Base-by-base conservation (phyloP, 1,139 yeast genomes). In the Suhomyces bokatorum region DNA sequence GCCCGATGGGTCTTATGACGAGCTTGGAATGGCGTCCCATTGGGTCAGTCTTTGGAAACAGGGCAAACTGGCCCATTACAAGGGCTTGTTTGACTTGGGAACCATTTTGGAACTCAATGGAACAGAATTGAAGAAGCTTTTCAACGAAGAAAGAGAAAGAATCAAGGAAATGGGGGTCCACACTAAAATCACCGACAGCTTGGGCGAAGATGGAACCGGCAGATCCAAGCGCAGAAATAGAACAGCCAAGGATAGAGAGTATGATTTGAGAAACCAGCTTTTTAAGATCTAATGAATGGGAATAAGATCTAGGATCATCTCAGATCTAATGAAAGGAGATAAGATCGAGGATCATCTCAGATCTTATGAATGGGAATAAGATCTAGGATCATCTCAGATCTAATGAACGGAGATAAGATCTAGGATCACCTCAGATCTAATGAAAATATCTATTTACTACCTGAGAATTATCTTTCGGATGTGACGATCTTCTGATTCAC, bases 11-110 rank as follows among this genome's bases (percentile, higher is more conserved):
- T 45, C 59, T 0, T 76, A 62, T 53, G 84, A 83, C 56, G 85
- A 82, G 44, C 64, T 70, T 20, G 85, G 89, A 1, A 75, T 81
- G 41, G 91, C 96, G 0, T 68, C 77, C 5, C 79, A 80, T 51
- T 85, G 93, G 85, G 69, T 86, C 4, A 81, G 81, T 48, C 63
- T 76, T 26, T 86, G 87, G 83, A 76, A 82, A 45, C 81, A 78
- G 49, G 95, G 91, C 1, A 70, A 73, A 49, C 63, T 53, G 22
- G 45, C 50, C 10, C 56, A 58, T 33, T 69, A 62, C 49, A 58
- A 53, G 36, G 76, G 73, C 1, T 52, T 72, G 11, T 71, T 74
- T 49, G 79, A 74, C 40, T 52, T 64, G 33, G 64, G 62, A 6
- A 69, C 75, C 2, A 67, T 73, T 22, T 43, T 62, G 30, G 70